phyloP scores from a whole-genome alignment of 768 basidiomycete genomes.

The Amanita inopinata region DNA sequence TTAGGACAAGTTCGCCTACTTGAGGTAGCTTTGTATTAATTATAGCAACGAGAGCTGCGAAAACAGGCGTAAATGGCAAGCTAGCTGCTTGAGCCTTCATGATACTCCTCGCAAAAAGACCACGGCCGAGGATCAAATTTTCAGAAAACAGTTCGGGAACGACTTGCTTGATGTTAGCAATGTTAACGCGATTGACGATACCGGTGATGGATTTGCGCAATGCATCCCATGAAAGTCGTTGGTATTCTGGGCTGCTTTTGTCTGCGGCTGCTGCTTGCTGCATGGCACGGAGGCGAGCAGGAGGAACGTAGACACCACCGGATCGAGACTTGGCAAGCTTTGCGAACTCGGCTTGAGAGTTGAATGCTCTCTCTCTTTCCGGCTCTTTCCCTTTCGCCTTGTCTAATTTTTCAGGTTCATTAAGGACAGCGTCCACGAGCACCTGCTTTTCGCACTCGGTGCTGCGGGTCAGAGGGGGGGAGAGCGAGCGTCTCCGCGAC shows the following conservation, averaged over 20 bases:
- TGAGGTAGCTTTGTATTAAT: slow-evolving; percentile 97
- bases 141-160: slow-evolving; percentile 88
- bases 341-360: slow-evolving; percentile 80
- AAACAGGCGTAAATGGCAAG: slow-evolving; percentile 96
- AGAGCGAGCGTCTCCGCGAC: slow-evolving; percentile 35
- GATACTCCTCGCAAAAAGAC: slow-evolving; percentile 85
- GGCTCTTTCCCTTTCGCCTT: slow-evolving; percentile 25
- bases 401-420: slow-evolving; percentile 52
- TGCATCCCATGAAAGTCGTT: slow-evolving; percentile 96
- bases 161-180: slow-evolving; percentile 91
- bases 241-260: slow-evolving; percentile 83
- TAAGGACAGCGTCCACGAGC: slow-evolving; percentile 58
- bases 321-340: slow-evolving; percentile 75
- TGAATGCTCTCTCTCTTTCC: slow-evolving; percentile 38
- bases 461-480: slow-evolving; percentile 50
- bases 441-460: slow-evolving; percentile 75
- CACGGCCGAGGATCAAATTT: slow-evolving; percentile 88
- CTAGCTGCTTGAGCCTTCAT: slow-evolving; percentile 98
- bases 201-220: slow-evolving; percentile 95
- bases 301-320: slow-evolving; percentile 96
- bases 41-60: slow-evolving; percentile 88
- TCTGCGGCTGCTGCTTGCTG: slow-evolving; percentile 76
- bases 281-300: slow-evolving; percentile 84
- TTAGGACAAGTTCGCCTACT: slow-evolving; percentile 87
- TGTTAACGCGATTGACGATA: slow-evolving; percentile 99